Conservation (phyloP, 495 filamentous ascomycete species). For the Pseudevernia furfuracea region DNA sequence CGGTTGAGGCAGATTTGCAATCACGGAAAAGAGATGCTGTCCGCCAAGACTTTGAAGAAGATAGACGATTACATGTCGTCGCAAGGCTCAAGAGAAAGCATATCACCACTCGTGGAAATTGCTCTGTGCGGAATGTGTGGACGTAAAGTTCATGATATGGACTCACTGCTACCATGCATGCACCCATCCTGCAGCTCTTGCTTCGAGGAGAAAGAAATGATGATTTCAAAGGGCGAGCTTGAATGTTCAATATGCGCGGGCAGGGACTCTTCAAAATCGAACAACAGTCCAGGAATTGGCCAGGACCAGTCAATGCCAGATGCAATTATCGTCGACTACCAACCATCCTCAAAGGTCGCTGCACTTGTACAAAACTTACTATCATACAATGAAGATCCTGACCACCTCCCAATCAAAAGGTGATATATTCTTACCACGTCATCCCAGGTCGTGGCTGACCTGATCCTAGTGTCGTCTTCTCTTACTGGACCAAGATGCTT, state of each 20-base stretch:
- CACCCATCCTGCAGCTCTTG: conserved; percentile 8
- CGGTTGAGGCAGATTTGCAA: conserved; percentile 12
- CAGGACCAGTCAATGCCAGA: neutral
- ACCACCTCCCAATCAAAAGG: conserved; percentile 1
- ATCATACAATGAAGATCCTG: neutral
- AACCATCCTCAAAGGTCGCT: conserved; percentile 5
- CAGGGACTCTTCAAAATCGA: neutral
- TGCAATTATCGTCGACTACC: neutral
- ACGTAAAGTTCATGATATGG: neutral
- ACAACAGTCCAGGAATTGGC: neutral
- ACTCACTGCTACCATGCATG: conserved; percentile 4
- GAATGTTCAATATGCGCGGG: conserved; percentile 4
- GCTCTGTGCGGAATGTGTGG: conserved; percentile 6
- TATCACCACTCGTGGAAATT: neutral
- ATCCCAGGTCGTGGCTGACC: neutral
- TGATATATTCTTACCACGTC: neutral
- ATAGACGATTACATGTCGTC: neutral
- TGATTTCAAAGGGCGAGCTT: conserved; percentile 2
- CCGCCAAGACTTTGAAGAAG: neutral
- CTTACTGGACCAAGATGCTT: conserved; percentile 43
- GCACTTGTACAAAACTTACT: conserved; percentile 1
- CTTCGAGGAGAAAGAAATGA: conserved; percentile 3
- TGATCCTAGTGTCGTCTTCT: conserved; percentile 43
- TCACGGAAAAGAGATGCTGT: conserved; percentile 12
- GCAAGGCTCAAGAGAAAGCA: neutral